A percentile compares a stretch with the other conserved stretches of the same genome.
Conservation (phyloP, 257 asterid genomes). For the Solanum rostratum region DNA sequence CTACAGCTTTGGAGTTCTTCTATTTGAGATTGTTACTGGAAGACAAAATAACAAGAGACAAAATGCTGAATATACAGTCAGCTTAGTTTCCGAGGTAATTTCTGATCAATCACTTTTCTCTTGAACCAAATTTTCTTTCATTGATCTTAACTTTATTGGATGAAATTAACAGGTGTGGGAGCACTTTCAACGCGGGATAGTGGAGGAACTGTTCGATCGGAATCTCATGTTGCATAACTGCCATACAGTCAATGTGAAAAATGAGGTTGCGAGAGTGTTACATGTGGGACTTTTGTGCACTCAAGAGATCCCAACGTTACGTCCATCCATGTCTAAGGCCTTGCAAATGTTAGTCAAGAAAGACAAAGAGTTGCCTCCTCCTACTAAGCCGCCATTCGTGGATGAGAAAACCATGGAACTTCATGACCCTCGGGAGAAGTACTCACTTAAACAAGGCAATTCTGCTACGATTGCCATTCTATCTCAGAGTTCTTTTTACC, state of each 20-base stretch:
- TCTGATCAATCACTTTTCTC: background rate
- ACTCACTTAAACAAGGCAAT: background rate
- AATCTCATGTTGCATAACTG: no score
- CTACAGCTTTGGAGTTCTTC: constrained; percentile 28
- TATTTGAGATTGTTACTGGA: constrained; percentile 24
- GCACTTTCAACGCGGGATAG: constrained; percentile 16
- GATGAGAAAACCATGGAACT: constrained; percentile 31
- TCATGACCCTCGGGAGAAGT: constrained; percentile 12
- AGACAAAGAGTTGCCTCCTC: constrained; percentile 6
- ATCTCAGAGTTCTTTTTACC: constrained; percentile 24
- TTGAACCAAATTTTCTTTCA: background rate
- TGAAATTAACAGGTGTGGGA: constrained; percentile 20
- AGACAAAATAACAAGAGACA: constrained; percentile 21
- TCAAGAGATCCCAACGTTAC: background rate
- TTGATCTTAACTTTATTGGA: background rate
- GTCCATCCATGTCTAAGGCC: constrained; percentile 15
- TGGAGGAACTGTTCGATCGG: background rate
- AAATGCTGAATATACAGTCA: constrained; percentile 12
- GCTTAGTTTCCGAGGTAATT: constrained; percentile 19
- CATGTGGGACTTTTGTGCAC: constrained; percentile 14
- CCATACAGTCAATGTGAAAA: background rate
- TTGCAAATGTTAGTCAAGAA: constrained; percentile 5
- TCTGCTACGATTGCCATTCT: constrained; percentile 17
- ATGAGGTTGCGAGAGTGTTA: constrained; percentile 1
- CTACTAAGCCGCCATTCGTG: constrained; percentile 11